Conservation (phyloP, 2,329 filamentous ascomycete genomes). For the Achaetomium macrosporum region DNA sequence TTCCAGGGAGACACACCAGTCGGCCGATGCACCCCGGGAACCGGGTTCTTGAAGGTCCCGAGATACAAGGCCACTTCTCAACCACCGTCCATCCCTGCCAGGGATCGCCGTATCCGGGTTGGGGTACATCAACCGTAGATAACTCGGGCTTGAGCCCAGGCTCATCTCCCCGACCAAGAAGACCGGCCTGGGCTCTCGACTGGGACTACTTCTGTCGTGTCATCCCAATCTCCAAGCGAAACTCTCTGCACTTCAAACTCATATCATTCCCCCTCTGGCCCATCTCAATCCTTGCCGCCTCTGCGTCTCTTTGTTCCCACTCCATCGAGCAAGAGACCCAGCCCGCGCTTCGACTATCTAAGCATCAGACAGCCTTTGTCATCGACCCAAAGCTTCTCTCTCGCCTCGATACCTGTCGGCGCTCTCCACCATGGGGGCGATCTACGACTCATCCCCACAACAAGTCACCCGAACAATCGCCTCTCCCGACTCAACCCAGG, state of each 20-base stretch:
- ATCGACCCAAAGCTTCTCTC: slow-evolving; percentile 1
- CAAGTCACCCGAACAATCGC: slow-evolving; percentile 1
- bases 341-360: background rate
- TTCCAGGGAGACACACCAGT: slow-evolving; percentile 8
- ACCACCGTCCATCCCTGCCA: slow-evolving; percentile 9
- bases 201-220: slow-evolving; percentile 9
- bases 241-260: slow-evolving; percentile 14
- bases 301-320: slow-evolving; percentile 9
- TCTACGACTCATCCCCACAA: slow-evolving; percentile 11
- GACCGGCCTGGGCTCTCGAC: slow-evolving; percentile 1
- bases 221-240: slow-evolving; percentile 1
- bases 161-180: slow-evolving; percentile 16
- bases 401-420: slow-evolving; percentile 10
- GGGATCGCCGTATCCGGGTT: slow-evolving; percentile 18
- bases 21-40: slow-evolving; percentile 9
- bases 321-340: slow-evolving; percentile 1
- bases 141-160: slow-evolving; percentile 12
- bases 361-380: background rate
- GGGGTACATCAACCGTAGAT: slow-evolving; percentile 15
- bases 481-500: slow-evolving; percentile 5
- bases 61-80: slow-evolving; percentile 1
- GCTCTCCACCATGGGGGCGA: slow-evolving; percentile 6
- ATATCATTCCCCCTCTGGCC: background rate
- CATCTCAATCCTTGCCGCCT: slow-evolving; percentile 4
- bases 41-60: slow-evolving; percentile 8